Evolutionary conservation across 129 eudicot genomes (phyloP), one percentile per base, ranked within the genome.

Genomic region (Apium graveolens): DNA sequence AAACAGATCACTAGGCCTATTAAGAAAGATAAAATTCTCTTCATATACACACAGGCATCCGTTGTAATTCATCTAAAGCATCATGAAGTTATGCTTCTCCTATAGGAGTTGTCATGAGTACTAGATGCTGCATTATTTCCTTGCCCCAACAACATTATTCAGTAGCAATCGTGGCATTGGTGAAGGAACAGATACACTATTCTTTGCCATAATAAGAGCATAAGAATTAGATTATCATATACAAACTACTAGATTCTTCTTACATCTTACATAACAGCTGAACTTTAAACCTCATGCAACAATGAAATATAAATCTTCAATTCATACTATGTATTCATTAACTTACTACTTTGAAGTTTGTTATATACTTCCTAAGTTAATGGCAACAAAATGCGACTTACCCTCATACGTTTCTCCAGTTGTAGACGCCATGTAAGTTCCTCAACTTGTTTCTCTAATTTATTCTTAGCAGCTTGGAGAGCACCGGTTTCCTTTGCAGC

Each of bases 401-500:
- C 99, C 89, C 99, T 89, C 97, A 92, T 92, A 41, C 99, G 99
- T 81, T 96, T 96, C 91, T 96, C 99, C 83, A 96, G 92, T 85
- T 96, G 97, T 76, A 96, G 82, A 73, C 99, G 84, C 99, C 97
- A 96, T 46, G 99, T 92, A 74, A 96, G 85, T 77, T 96, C 99
- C 81, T 96, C 99, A 73, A 96, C 99, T 84, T 96, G 97, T 91
- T 96, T 96, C 91, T 96, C 99, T 55, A 96, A 86, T 84, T 96
- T 96, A 84, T 90, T 96, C 86, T 96, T 96, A 41, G 99, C 99
- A 83, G 97, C 99, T 86, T 96, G 99, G 66, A 96, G 93, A 72
- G 99, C 99, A 79, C 99, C 99, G 53, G 99, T 96, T 88, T 96
- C 97, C 83, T 86, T 90, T 76, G 99, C 99, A 86, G 97, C 99